Evolutionary conservation across 108 stramenopile species (phyloP).

Genomic region (Fragilaria radians): DNA sequence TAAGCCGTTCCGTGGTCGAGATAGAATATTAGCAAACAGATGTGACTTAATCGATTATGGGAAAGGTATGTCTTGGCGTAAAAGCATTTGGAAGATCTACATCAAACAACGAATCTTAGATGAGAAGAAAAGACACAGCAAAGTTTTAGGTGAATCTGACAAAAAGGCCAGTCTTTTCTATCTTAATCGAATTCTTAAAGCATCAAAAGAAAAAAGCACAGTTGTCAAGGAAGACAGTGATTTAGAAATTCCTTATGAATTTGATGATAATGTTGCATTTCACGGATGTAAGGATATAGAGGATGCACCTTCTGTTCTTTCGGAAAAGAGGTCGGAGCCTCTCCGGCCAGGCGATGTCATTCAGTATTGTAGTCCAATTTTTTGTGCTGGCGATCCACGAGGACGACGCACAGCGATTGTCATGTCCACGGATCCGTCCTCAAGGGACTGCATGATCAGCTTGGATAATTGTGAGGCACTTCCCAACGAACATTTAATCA

Average conservation of each 20-base stretch:
- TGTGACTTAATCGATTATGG: not conserved
- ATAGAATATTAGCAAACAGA: not conserved
- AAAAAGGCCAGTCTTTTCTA: conserved; percentile 22
- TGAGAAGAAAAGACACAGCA: not conserved
- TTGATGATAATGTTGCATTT: not conserved
- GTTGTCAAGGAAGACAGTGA: not conserved
- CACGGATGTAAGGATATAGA: not conserved
- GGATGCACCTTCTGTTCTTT: too few relatives aligned
- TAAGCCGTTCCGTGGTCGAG: not conserved
- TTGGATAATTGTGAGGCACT: conserved; percentile 49
- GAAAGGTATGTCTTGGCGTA: not conserved
- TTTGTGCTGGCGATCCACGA: conserved; percentile 42
- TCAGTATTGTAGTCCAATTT: conserved; percentile 48
- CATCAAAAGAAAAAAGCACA: not conserved
- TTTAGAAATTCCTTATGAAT: not conserved
- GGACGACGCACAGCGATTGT: conserved; percentile 45
- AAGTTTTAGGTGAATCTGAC: not conserved
- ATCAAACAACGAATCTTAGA: not conserved
- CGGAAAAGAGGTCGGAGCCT: conserved; percentile 44
- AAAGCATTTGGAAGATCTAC: not conserved
- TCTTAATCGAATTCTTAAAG: conserved; percentile 6
- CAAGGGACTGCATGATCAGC: conserved; percentile 15
- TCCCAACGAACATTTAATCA: conserved; percentile 35
- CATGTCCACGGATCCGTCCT: conserved; percentile 30
- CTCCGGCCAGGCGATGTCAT: conserved; percentile 67